A percentile compares a stretch with the other conserved stretches of the same genome.
phyloP scores from a whole-genome alignment of 257 asterid genomes.

The Echium plantagineum region DNA sequence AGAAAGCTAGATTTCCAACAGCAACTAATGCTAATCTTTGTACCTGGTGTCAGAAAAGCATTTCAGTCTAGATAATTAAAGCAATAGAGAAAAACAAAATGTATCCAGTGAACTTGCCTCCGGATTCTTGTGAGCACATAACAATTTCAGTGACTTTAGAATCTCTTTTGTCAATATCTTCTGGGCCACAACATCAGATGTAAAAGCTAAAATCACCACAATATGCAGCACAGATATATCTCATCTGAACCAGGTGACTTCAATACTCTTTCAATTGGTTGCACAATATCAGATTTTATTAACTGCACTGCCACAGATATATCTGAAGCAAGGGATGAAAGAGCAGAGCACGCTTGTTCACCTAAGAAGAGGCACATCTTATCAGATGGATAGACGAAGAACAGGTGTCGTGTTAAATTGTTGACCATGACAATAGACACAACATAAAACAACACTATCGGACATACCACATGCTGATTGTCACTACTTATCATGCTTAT shows the following conservation, averaged over 20 bases:
- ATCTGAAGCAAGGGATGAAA: slow-evolving; percentile 88
- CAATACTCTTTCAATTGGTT: slow-evolving; percentile 83
- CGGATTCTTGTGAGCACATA: slow-evolving; percentile 73
- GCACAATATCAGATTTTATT: slow-evolving; percentile 88
- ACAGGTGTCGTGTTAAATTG: not conserved
- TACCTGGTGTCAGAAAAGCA: slow-evolving; percentile 38
- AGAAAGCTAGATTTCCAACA: slow-evolving; percentile 85
- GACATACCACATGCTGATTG: slow-evolving; percentile 90
- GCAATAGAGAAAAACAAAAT: slow-evolving; percentile 10
- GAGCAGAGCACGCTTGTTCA: slow-evolving; percentile 97
- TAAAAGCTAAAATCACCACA: slow-evolving; percentile 70
- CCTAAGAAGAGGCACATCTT: slow-evolving; percentile 36
- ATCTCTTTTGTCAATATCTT: slow-evolving; percentile 86
- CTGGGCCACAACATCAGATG: slow-evolving; percentile 85
- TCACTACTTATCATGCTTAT: slow-evolving; percentile 99
- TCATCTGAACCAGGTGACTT: slow-evolving; percentile 69
- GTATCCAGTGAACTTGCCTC: slow-evolving; percentile 51
- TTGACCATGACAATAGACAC: slow-evolving; percentile 8
- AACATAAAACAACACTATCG: slow-evolving; percentile 10
- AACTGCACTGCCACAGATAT: slow-evolving; percentile 85
- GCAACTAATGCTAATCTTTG: slow-evolving; percentile 83
- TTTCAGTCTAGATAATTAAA: slow-evolving; percentile 14
- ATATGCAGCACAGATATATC: slow-evolving; percentile 85
- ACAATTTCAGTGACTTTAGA: slow-evolving; percentile 59
- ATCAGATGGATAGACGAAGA: slow-evolving; percentile 6